Evolutionary conservation across 2,329 filamentous ascomycete species (phyloP), one percentile per base, ranked within the genome.

Genomic region (Aspergillus arachidicola): DNA sequence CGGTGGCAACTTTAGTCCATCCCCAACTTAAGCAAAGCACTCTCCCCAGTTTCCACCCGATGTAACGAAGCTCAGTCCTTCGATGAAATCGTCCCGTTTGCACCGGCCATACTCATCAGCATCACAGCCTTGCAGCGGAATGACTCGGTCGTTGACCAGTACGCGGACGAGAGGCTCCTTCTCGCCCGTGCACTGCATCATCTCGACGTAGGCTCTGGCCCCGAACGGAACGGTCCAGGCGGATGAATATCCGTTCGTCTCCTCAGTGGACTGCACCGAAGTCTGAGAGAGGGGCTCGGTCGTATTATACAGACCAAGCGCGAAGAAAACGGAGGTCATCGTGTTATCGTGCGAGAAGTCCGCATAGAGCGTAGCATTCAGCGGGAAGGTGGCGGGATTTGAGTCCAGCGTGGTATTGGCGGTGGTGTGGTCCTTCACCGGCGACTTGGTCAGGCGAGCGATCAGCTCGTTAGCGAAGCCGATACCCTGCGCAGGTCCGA

Each of bases 301-400:
- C 50, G 78, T 79, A 68, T 93, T 91, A 79, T 93, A 96, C 30
- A 97, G 80, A 0, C 93, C 91, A 66, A 97, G 74, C 0, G 93
- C 92, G 6, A 87, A 88, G 73, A 91, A 91, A 7, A 96, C 87
- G 9, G 86, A 85, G 34, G 86, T 87, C 88, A 97, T 93, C 73
- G 91, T 89, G 76, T 96, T 97, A 78, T 97, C 94, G 77, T 97
- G 94, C 66, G 89, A 92, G 74, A 97, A 97, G 77, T 97, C 94
- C 0, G 92, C 93, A 72, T 96, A 97, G 1, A 97, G 79, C 12
- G 79, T 80, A 50, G 81, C 78, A 65, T 85, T 83, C 0, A 96
- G 80, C 0, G 94, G 93, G 72, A 97, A 97, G 0, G 91, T 94
- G 7, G 78, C 73, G 0, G 85, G 79, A 62, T 87, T 82, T 6